A percentile compares a stretch with the other conserved stretches of the same genome.
Conservation (phyloP, 106 monocot species). For the Dioscorea zingiberensis region DNA sequence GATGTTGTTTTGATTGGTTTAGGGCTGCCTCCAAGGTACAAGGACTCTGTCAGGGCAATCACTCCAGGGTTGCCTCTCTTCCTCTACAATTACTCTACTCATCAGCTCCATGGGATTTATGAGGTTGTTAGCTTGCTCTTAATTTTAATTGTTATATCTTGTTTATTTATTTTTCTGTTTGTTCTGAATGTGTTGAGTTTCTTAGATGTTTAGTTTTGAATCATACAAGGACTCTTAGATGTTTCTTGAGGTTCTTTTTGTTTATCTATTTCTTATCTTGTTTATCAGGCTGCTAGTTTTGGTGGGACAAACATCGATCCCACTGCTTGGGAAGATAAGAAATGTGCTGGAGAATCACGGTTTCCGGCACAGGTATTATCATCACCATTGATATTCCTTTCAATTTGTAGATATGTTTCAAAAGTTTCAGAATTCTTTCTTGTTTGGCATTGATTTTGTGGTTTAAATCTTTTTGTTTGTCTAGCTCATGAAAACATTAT, state of each 20-base stretch:
- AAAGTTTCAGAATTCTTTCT: no score
- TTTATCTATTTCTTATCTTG: no score
- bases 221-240: no score
- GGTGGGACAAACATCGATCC: constrained; percentile 97
- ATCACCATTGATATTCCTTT: no score
- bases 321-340: constrained; percentile 95
- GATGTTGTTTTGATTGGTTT: not conserved
- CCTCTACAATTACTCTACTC: constrained; percentile 95
- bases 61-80: constrained; percentile 94
- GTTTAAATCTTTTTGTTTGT: no score
- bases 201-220: not conserved
- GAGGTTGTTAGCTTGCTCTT: constrained; percentile 35
- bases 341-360: constrained; percentile 83
- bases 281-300: constrained; percentile 93
- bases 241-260: no score
- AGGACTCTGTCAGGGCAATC: constrained; percentile 86
- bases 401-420: no score
- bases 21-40: constrained; percentile 90
- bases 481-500: no score
- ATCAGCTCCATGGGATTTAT: constrained; percentile 90
- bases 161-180: not conserved
- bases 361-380: constrained; percentile 87
- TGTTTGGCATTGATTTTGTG: no score
- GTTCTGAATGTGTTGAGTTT: not conserved
- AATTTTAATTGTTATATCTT: not conserved